A percentile compares a stretch with the other conserved stretches of the same genome.
Evolutionary conservation across 495 filamentous ascomycete species (phyloP).

Genomic region (Hypoxylon cercidicola): DNA sequence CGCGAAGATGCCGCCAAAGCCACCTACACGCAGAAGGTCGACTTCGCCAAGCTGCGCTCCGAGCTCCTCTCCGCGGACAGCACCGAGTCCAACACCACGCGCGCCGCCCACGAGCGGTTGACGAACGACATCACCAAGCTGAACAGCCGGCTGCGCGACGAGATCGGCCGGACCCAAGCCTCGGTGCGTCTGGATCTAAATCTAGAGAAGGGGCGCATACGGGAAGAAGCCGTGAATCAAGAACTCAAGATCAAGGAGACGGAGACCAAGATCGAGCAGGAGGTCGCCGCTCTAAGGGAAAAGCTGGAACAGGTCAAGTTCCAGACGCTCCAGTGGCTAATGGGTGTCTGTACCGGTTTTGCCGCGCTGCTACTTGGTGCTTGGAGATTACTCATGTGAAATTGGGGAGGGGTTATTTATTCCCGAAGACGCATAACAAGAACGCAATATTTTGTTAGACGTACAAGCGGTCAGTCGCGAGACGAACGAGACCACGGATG

Average conservation of each 20-base stretch:
- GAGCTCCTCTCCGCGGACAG: constrained; percentile 92
- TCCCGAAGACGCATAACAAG: neutral
- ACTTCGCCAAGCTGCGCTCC: constrained; percentile 97
- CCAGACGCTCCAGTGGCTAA: constrained; percentile 96
- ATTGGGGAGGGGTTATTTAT: neutral
- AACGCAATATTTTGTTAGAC: constrained; percentile 12
- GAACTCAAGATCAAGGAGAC: constrained; percentile 99
- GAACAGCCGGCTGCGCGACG: constrained; percentile 86
- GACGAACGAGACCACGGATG: neutral
- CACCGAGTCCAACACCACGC: constrained; percentile 87
- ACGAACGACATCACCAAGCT: constrained; percentile 95
- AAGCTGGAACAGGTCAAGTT: constrained; percentile 98
- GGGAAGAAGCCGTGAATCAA: constrained; percentile 96
- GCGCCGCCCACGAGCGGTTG: constrained; percentile 89
- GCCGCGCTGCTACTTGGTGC: constrained; percentile 94
- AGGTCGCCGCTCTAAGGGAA: constrained; percentile 89
- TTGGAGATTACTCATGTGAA: constrained; percentile 84
- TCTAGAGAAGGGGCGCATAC: constrained; percentile 94
- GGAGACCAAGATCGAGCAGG: constrained; percentile 97
- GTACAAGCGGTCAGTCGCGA: constrained; percentile 7
- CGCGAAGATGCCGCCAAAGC: constrained; percentile 88
- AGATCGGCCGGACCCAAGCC: constrained; percentile 92
- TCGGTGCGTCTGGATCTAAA: constrained; percentile 92
- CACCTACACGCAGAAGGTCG: constrained; percentile 98
- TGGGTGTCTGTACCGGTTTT: constrained; percentile 94